Evolutionary conservation across 768 basidiomycete species (phyloP).

Genomic region (Gloeostereum incarnatum): DNA sequence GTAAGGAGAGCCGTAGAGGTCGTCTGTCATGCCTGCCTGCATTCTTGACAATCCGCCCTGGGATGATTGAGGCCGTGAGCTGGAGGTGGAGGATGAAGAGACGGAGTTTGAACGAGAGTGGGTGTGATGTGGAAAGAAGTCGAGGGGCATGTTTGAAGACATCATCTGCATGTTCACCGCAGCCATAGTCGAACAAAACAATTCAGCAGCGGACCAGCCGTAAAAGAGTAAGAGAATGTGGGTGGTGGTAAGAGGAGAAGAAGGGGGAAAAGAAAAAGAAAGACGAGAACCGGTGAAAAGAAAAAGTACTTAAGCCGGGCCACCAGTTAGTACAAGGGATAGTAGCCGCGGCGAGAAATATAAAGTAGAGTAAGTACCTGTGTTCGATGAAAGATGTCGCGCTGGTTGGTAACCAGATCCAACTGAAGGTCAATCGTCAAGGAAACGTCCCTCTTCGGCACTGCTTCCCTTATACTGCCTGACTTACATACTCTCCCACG

Average conservation of each 20-base stretch:
- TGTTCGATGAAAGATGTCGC: too few relatives aligned
- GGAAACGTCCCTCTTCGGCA: too few relatives aligned
- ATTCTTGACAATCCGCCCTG: constrained; percentile 53
- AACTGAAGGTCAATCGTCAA: too few relatives aligned
- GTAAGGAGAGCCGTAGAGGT: constrained; percentile 62
- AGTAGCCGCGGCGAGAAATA: too few relatives aligned
- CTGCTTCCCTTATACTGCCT: too few relatives aligned
- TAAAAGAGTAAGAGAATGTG: constrained; percentile 17
- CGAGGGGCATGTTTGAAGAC: constrained; percentile 57
- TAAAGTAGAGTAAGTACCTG: too few relatives aligned
- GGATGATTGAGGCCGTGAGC: constrained; percentile 72
- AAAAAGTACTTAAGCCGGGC: too few relatives aligned
- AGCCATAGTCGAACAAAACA: constrained; percentile 41
- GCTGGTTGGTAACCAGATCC: too few relatives aligned
- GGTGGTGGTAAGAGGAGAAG: constrained; percentile 14
- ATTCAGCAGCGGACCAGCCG: constrained; percentile 54
- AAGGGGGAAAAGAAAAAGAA: constrained; percentile 14
- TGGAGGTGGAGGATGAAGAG: constrained; percentile 57
- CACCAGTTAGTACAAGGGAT: too few relatives aligned
- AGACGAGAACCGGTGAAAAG: constrained; percentile 4
- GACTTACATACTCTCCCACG: too few relatives aligned
- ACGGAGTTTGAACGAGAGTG: constrained; percentile 77
- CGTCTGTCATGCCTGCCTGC: constrained; percentile 48
- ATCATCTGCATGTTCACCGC: constrained; percentile 70
- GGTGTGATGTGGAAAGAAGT: constrained; percentile 54